These are phyloP conservation scores for Zarea fungicola DNA, from an alignment of 2,329 filamentous ascomycete species.

Conservation along the genomic window DNA sequence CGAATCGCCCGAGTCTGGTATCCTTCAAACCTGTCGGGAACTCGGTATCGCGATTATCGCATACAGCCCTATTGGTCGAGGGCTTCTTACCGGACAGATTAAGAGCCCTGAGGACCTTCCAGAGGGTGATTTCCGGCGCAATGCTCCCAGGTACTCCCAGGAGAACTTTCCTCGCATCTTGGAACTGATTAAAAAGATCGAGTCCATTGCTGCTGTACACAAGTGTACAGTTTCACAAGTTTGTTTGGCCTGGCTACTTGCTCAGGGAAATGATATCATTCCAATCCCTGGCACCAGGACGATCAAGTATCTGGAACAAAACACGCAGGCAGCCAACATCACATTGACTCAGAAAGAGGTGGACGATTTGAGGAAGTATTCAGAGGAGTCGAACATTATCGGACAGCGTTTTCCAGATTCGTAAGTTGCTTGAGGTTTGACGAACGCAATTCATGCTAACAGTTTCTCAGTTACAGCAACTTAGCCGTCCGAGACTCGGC, in stretches of 20 bases:
- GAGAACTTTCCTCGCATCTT: slow-evolving; percentile 41
- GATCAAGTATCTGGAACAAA: slow-evolving; percentile 42
- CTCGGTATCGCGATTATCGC: slow-evolving; percentile 53
- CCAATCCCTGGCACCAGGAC: slow-evolving; percentile 51
- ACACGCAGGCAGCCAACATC: slow-evolving; percentile 31
- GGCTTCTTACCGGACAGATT: slow-evolving; percentile 49
- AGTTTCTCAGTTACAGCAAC: no score
- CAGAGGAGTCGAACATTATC: slow-evolving; percentile 22
- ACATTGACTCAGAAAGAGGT: slow-evolving; percentile 30
- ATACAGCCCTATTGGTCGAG: slow-evolving; percentile 56
- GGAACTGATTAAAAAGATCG: slow-evolving; percentile 44
- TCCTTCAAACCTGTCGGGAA: slow-evolving; percentile 52
- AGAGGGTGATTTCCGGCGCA: slow-evolving; percentile 34
- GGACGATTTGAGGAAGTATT: slow-evolving; percentile 26
- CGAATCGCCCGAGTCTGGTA: slow-evolving; percentile 42
- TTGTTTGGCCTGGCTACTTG: slow-evolving; percentile 58
- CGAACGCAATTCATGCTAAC: no score
- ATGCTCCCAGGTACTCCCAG: slow-evolving; percentile 15
- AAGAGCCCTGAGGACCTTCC: slow-evolving; percentile 39
- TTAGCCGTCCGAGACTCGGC: no score
- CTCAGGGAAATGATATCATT: slow-evolving; percentile 55
- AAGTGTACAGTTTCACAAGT: slow-evolving; percentile 51
- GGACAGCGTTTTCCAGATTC: slow-evolving; percentile 21
- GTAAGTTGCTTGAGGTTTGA: no score
- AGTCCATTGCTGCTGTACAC: slow-evolving; percentile 47